A percentile compares a stretch with the other conserved stretches of the same genome.
These are phyloP conservation scores for Capsicum rhomboideum DNA, from an alignment of 257 asterid genomes.

Conservation along the genomic window DNA sequence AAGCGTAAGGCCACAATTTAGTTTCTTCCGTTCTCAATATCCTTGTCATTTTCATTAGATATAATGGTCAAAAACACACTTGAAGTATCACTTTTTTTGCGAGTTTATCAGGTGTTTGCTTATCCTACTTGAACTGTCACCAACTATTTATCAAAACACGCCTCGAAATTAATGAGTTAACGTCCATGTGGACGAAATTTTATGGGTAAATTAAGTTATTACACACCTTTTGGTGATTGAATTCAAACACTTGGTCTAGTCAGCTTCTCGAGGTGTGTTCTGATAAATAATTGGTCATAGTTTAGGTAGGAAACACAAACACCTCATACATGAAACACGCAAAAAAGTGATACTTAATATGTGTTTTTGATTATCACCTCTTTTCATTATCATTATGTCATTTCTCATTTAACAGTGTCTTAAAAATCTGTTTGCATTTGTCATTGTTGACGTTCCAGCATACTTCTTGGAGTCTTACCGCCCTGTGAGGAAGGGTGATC, in stretches of 20 bases:
- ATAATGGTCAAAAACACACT: not conserved
- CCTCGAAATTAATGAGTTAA: not conserved
- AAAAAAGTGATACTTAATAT: not conserved
- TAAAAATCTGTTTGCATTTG: not conserved
- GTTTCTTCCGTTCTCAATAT: not conserved
- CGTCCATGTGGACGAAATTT: not conserved
- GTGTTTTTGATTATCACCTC: not conserved
- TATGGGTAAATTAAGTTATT: not conserved
- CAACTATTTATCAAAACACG: not conserved
- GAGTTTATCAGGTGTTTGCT: not conserved
- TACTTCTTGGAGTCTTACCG: constrained; percentile 78
- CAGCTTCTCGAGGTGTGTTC: not conserved
- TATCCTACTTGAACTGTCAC: not conserved
- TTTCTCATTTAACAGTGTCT: not conserved
- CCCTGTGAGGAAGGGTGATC: constrained; percentile 75
- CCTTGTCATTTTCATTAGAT: not conserved
- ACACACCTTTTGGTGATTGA: not conserved
- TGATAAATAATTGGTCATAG: not conserved
- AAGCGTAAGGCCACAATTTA: constrained; percentile 35
- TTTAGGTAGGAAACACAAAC: not conserved
- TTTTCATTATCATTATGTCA: not conserved
- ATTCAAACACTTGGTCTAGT: not conserved
- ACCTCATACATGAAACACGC: not conserved
- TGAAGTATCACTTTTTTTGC: not conserved
- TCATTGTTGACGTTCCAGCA: constrained; percentile 27